These are phyloP conservation scores for Shiraia bambusicola DNA, from an alignment of 2,329 filamentous ascomycete species.

Conservation along the genomic window DNA sequence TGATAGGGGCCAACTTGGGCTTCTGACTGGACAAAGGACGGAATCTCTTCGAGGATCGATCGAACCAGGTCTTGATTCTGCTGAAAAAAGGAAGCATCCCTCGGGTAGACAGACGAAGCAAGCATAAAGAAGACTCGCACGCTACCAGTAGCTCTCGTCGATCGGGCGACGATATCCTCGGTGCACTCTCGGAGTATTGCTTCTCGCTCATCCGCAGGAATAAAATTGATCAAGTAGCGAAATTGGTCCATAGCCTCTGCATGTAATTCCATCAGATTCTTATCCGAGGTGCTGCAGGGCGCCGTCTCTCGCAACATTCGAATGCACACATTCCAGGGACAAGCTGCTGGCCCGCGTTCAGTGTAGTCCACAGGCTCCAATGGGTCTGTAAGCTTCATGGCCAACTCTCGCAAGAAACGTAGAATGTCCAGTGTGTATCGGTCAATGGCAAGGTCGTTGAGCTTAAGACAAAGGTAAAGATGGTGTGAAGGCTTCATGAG, in stretches of 20 bases:
- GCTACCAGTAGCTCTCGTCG: slow-evolving; percentile 68
- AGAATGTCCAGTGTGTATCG: slow-evolving; percentile 35
- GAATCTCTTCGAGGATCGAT: slow-evolving; percentile 44
- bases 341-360: slow-evolving; percentile 28
- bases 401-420: slow-evolving; percentile 33
- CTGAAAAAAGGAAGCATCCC: slow-evolving; percentile 27
- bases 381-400: slow-evolving; percentile 19
- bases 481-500: slow-evolving; percentile 51
- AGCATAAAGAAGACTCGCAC: slow-evolving; percentile 59
- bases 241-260: slow-evolving; percentile 64
- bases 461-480: slow-evolving; percentile 67
- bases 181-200: slow-evolving; percentile 68
- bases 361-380: slow-evolving; percentile 11
- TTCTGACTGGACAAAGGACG: slow-evolving; percentile 34
- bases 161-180: slow-evolving; percentile 64
- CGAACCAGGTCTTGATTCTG: slow-evolving; percentile 28
- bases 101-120: slow-evolving; percentile 5
- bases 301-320: slow-evolving; percentile 73
- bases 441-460: slow-evolving; percentile 50
- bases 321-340: slow-evolving; percentile 59
- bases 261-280: slow-evolving; percentile 64
- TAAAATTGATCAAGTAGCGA: slow-evolving; percentile 58
- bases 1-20: slow-evolving; percentile 10
- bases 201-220: slow-evolving; percentile 60
- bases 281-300: slow-evolving; percentile 54